Base-by-base conservation (phyloP, 257 asterid species). In the Rehmannia glutinosa region DNA sequence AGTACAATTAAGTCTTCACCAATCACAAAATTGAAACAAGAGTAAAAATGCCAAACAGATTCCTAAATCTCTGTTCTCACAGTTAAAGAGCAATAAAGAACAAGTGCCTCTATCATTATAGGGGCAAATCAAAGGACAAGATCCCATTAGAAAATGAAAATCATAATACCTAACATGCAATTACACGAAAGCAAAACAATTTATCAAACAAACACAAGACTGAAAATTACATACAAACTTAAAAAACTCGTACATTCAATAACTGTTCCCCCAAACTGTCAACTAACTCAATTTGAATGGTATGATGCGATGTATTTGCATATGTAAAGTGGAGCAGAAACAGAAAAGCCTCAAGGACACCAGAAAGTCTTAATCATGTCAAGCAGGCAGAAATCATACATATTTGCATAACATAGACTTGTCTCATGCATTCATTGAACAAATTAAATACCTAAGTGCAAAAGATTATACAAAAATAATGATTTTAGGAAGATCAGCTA, bases 401-500 rank as follows among this genome's bases (percentile, higher is more conserved):
- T 8, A 55, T 24, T 38, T 36, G 21, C 19, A 49, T 27, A 61
- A 54, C 52, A 39, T 23, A 5, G 8, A 46, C 42, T 17, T 25
- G 11, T 9, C 66, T 10, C 21, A 20, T 56, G 11, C 72, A 73
- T 42, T 47, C 52, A 5, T 20, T 32, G 46, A 64, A 41, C 19
- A 9, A 49, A 50, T 55, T 61, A 71, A 52, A 43, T 25, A 62
- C 51, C 45, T 24, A 50, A 6, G 15, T 24, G 55, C 21, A 42
- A 45, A 24, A 33, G 46, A 25, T 35, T 38, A 62, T 45, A 28
- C 52, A 5, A 56, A 63, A 51, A 43, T 62, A 28, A 46, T 58
- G 53, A 47, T 30, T 63, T 68, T 6, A 50, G 50, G 57, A 70
- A 70, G 56, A 70, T 53, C 32, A 68, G 53, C 64, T 75, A 59